Percentiles rank a stretch among this genome's conserved stretches.
Evolutionary conservation across 2,329 filamentous ascomycete species (phyloP).

Genomic region (Didymella lethalis): DNA sequence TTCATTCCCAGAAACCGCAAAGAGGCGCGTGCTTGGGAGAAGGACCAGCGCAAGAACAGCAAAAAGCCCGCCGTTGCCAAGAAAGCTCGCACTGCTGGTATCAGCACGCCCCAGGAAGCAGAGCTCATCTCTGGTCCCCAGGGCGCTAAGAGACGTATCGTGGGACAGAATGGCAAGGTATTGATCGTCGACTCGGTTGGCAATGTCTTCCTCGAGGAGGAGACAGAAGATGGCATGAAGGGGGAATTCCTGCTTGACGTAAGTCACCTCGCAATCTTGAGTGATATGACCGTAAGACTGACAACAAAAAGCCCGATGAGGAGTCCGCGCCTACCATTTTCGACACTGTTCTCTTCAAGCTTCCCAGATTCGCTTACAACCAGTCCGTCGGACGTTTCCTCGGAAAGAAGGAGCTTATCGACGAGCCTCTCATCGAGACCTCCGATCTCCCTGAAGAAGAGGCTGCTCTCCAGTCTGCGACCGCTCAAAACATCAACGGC

Average conservation of each 20-base stretch:
- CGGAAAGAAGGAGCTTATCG: constrained; percentile 48
- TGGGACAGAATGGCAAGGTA: constrained; percentile 94
- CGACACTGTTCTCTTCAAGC: constrained; percentile 82
- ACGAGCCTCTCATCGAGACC: constrained; percentile 47
- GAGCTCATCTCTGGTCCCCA: constrained; percentile 65
- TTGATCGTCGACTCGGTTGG: constrained; percentile 90
- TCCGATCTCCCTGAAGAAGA: constrained; percentile 50
- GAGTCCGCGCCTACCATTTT: constrained; percentile 77
- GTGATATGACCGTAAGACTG: constrained; percentile 27
- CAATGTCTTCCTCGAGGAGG: constrained; percentile 93
- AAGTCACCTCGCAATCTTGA: constrained; percentile 53
- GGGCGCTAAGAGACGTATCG: constrained; percentile 84
- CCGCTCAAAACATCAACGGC: constrained; percentile 55
- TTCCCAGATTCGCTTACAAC: constrained; percentile 77
- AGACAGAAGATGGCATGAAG: constrained; percentile 83
- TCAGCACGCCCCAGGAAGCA: constrained; percentile 64
- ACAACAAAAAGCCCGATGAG: constrained; percentile 70
- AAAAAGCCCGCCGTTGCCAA: constrained; percentile 60
- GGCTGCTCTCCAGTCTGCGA: constrained; percentile 53
- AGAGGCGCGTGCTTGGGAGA: constrained; percentile 88
- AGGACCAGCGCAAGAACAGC: constrained; percentile 74
- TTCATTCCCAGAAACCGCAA: constrained; percentile 75
- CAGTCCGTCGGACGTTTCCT: constrained; percentile 55
- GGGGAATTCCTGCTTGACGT: constrained; percentile 90
- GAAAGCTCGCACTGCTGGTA: constrained; percentile 61